A percentile compares a stretch with the other conserved stretches of the same genome.
Evolutionary conservation across 1,284 basidiomycete species (phyloP).

Genomic region (Coniferiporia sulphurascens): DNA sequence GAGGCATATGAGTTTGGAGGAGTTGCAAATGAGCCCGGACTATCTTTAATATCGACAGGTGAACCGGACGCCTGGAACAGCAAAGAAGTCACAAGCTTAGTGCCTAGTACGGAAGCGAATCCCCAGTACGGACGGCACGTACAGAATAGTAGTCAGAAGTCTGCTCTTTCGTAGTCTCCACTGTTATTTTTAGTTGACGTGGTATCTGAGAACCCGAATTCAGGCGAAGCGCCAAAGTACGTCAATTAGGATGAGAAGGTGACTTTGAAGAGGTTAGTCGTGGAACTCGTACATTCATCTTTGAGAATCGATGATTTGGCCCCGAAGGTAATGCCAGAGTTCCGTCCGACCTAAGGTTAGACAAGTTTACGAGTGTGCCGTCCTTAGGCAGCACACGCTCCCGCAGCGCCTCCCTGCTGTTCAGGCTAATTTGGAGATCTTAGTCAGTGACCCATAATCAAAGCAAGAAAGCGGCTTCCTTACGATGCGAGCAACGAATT

Average conservation of each 20-base stretch:
- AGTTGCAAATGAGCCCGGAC: background rate
- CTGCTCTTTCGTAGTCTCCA: conserved; percentile 16
- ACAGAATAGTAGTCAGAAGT: conserved; percentile 12
- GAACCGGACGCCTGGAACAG: background rate
- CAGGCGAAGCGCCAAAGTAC: too few species aligned
- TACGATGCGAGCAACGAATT: conserved; percentile 17
- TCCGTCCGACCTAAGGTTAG: conserved; percentile 6
- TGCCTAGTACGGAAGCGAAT: background rate
- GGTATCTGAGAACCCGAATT: background rate
- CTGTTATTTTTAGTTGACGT: conserved; percentile 4
- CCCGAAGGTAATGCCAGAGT: background rate
- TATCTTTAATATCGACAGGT: background rate
- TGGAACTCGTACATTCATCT: background rate
- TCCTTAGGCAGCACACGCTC: conserved; percentile 4
- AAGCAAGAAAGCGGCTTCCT: background rate
- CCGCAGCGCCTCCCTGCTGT: conserved; percentile 11
- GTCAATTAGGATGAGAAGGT: too few species aligned
- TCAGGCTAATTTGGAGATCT: background rate
- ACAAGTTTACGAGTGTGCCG: conserved; percentile 1
- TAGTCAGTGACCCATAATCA: background rate
- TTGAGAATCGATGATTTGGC: conserved; percentile 1
- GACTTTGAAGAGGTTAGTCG: too few species aligned
- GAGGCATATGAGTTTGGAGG: background rate
- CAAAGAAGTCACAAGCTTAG: background rate
- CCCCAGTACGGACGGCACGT: background rate